These are phyloP conservation scores for Penicillium sp. DNA, from an alignment of 2,329 filamentous ascomycete genomes.

Conservation along the genomic window DNA sequence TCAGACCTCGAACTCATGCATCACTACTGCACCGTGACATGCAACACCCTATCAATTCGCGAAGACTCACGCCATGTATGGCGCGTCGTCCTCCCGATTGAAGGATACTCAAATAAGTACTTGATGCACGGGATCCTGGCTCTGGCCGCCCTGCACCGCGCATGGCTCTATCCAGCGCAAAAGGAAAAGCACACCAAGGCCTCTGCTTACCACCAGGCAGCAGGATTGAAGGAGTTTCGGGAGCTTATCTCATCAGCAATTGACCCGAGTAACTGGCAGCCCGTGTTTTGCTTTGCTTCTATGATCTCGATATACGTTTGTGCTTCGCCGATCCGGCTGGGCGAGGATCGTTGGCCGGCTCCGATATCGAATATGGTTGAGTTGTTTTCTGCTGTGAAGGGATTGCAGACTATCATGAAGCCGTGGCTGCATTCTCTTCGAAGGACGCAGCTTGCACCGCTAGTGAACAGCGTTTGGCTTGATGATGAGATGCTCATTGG, in stretches of 20 bases:
- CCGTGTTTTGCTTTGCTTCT: constrained; percentile 20
- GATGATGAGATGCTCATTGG: constrained; percentile 14
- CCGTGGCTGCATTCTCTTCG: constrained; percentile 15
- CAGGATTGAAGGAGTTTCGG: constrained; percentile 19
- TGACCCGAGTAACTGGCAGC: constrained; percentile 20
- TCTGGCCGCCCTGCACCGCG: constrained; percentile 30
- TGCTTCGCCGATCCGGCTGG: constrained; percentile 11
- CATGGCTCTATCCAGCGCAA: constrained; percentile 14
- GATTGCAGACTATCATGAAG: constrained; percentile 19
- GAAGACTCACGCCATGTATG: constrained; percentile 30
- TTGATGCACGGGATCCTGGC: constrained; percentile 34
- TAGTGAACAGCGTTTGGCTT: constrained; percentile 16
- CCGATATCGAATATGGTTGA: constrained; percentile 20
- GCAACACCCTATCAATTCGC: constrained; percentile 17
- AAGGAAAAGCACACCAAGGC: constrained; percentile 18
- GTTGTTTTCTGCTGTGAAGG: constrained; percentile 19
- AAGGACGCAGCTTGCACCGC: constrained; percentile 15
- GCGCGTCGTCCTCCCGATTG: constrained; percentile 29
- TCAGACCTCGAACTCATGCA: constrained; percentile 44
- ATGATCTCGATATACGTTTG: constrained; percentile 19
- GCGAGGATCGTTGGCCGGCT: constrained; percentile 13
- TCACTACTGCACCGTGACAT: constrained; percentile 39
- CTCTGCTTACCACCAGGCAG: constrained; percentile 17
- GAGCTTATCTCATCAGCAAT: constrained; percentile 19
- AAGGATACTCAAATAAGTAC: constrained; percentile 32